Evolutionary conservation across 2,329 filamentous ascomycete genomes (phyloP), one percentile per base, ranked within the genome.

Genomic region (Zymoseptoria brevis): DNA sequence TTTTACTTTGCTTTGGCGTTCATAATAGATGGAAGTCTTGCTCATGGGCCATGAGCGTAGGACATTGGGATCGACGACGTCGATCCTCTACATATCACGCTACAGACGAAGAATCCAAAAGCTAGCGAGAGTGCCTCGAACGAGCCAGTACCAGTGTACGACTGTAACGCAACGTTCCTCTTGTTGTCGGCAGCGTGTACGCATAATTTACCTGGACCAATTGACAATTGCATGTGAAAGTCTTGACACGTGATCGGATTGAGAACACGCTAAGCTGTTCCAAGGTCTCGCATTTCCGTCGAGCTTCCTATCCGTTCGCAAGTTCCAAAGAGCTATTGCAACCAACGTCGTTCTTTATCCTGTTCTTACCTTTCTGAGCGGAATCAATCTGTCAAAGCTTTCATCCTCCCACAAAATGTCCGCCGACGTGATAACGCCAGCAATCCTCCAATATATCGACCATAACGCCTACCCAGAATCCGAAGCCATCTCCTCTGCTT

Each of bases 391-490:
- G 2, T 45, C 3, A 4, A 7, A n/a, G 35, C 13, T 45, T 45
- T 45, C 13, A 45, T 45, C 35, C 13, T 13, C 35, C 6, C 35
- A n/a, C 35, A 45, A 45, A 11, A 67, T 67, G 65, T 57, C 66
- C 54, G 59, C 62, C 29, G 62, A 63, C 11, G 55, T 56, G 22
- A 73, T 87, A 57, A 83, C 82, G 64, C 78, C 82, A 61, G 84
- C 84, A 4, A 75, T 90, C 50, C 82, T 90, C 58, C 77, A 84
- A 61, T 89, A 87, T 67, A 81, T 87, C 57, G 74, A 79, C 53
- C 73, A 81, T 52, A 80, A 81, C 59, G 72, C 73, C 29, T 85
- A 84, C 66, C 83, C 83, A 16, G 80, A 82, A 21, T 77, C 78
- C 35, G 83, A 85, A 71, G 70, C 77, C 62, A 73, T 85, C 57